A percentile compares a stretch with the other conserved stretches of the same genome.
Conservation (phyloP, 2,329 filamentous ascomycete genomes). For the Lasiodiplodia hormozganensis region DNA sequence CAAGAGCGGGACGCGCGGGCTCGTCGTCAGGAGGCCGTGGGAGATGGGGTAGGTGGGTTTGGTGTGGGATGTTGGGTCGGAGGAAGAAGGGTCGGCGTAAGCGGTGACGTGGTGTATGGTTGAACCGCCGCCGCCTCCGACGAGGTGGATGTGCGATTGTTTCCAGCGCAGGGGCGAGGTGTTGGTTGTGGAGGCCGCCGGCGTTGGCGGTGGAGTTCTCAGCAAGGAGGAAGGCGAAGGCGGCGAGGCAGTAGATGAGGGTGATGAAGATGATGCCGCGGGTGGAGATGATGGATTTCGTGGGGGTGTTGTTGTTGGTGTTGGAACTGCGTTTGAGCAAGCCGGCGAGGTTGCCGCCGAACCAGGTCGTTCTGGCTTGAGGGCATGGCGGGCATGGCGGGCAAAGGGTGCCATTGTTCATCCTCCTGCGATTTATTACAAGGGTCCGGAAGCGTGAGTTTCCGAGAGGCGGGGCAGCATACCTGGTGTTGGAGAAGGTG, state of each 20-base stretch:
- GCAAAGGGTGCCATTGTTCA: slow-evolving; percentile 54
- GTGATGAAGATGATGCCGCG: slow-evolving; percentile 52
- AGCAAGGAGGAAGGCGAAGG: slow-evolving; percentile 56
- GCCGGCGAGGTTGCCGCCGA: neutral
- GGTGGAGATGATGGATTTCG: slow-evolving; percentile 34
- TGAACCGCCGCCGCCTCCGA: slow-evolving; percentile 53
- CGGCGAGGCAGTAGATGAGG: slow-evolving; percentile 52
- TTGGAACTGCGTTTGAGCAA: neutral
- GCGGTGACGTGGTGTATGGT: too few species aligned
- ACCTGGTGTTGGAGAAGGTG: slow-evolving; percentile 65
- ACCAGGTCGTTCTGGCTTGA: neutral
- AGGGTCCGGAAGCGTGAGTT: slow-evolving; percentile 60
- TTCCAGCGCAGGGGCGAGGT: slow-evolving; percentile 58
- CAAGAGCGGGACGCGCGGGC: too few species aligned
- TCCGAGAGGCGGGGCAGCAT: slow-evolving; percentile 60
- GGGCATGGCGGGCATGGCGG: neutral
- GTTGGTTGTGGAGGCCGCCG: slow-evolving; percentile 48
- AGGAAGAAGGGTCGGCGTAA: too few species aligned
- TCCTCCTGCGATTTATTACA: slow-evolving; percentile 48
- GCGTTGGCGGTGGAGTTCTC: neutral
- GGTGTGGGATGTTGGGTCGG: too few species aligned
- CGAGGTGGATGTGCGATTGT: slow-evolving; percentile 52
- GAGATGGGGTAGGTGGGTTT: too few species aligned
- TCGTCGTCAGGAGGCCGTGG: neutral
- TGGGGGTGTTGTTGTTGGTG: neutral